A percentile compares a stretch with the other conserved stretches of the same genome.
phyloP scores from a whole-genome alignment of 1,284 basidiomycete species.

The Pseudozyma hubeiensis region DNA sequence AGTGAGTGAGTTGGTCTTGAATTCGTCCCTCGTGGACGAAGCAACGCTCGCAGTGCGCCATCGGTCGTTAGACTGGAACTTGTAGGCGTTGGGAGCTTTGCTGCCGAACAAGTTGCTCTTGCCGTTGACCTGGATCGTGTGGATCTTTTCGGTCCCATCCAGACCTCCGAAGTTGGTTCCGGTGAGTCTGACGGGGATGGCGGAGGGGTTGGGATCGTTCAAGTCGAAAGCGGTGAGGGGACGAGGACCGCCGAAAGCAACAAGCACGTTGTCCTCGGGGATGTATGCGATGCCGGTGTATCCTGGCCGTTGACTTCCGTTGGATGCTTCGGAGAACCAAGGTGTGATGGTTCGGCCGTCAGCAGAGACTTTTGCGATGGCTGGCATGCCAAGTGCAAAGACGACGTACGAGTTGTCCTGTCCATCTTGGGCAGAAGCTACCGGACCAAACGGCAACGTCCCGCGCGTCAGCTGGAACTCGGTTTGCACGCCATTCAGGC shows the following conservation, averaged over 20 bases:
- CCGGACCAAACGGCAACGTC: constrained; percentile 61
- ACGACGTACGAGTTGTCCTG: constrained; percentile 65
- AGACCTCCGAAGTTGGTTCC: constrained; percentile 54
- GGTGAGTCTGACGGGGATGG: constrained; percentile 47
- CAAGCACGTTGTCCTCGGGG: constrained; percentile 50
- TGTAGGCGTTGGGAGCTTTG: constrained; percentile 60
- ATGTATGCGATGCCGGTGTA: constrained; percentile 63
- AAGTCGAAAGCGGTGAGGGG: constrained; percentile 60
- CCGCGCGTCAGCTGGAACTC: constrained; percentile 48
- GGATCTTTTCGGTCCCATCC: constrained; percentile 61
- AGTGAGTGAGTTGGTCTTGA: constrained; percentile 58
- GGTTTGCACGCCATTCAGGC: constrained; percentile 54
- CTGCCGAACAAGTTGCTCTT: constrained; percentile 54
- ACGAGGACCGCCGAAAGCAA: constrained; percentile 65
- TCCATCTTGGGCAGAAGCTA: constrained; percentile 61
- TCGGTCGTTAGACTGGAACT: constrained; percentile 55
- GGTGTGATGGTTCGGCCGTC: constrained; percentile 51
- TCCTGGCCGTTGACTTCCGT: constrained; percentile 62
- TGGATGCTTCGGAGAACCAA: constrained; percentile 53
- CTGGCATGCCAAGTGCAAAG: constrained; percentile 64
- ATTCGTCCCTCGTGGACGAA: constrained; percentile 47
- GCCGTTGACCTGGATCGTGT: constrained; percentile 34
- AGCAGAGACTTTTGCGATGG: constrained; percentile 60
- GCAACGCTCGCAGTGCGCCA: constrained; percentile 55
- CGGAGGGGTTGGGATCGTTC: constrained; percentile 30